Base-by-base conservation (phyloP, 2,329 filamentous ascomycete genomes). In the Colletotrichum phormii region DNA sequence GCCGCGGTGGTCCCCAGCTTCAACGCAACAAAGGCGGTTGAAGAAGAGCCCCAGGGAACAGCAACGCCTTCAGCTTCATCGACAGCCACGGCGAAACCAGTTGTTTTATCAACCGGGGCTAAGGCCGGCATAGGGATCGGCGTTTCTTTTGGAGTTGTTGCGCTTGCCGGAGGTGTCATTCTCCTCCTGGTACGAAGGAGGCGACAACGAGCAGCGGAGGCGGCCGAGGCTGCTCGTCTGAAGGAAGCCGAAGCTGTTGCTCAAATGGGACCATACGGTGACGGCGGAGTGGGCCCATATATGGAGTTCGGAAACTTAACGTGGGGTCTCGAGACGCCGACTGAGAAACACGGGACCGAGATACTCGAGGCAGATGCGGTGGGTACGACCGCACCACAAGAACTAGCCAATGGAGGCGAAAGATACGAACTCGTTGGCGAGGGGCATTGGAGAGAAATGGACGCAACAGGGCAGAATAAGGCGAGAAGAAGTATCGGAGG, bases 51-150 rank as follows among this genome's bases (percentile, higher is more conserved):
- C 24, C 63, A 15, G 42, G 51, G 29, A 22, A 49, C 71, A 26
- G 26, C 59, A 54, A 62, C 46, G 51, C 18, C 72, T 3, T 18
- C 51, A 5, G 42, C 26, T 59, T 80, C 74, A 83, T 82, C 72
- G 79, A 77, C 1, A 81, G 82, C 26, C 76, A 83, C 63, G 79
- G 80, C 22, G 78, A 62, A 80, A 77, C 13, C 5, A 78, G 78
- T 51, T 6, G 33, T 57, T 2, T 77, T 90, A 7, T 86, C 86
- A 1, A 78, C 82, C 1, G 88, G 86, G 1, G 88, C 88, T 3
- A 89, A 87, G 76, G 88, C 87, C 0, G 89, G 89, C 4, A 87
- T 92, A 9, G 89, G 86, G 5, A 82, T 87, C 1, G 89, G 88
- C n/a, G 84, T 87, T 5, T 83, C 86, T 1, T 77, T 88, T 0